These are phyloP conservation scores for Coemansia sp. DNA, from an alignment of 192 early-diverging fungal genomes.

Conservation along the genomic window DNA sequence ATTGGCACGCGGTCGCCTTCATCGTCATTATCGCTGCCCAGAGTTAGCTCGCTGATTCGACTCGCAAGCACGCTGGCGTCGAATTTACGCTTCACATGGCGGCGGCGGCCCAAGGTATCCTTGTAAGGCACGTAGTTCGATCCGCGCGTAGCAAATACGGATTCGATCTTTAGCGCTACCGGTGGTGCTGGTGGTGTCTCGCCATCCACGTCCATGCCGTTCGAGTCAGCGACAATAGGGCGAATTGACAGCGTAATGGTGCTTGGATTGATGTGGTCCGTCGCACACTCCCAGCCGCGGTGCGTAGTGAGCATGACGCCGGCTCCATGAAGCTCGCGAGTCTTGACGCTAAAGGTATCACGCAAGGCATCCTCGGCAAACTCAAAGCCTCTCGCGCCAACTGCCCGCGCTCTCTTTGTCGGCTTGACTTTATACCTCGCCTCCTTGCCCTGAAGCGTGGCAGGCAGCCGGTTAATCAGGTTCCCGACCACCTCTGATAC, in stretches of 20 bases:
- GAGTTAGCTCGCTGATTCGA: conserved; percentile 2
- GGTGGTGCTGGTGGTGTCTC: background rate
- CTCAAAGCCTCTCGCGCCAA: background rate
- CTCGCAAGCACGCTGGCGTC: conserved; percentile 5
- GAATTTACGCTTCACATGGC: conserved; percentile 17
- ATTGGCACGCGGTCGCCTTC: background rate
- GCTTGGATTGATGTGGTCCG: conserved; percentile 22
- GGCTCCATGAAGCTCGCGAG: background rate
- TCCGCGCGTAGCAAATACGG: background rate
- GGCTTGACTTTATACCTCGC: conserved; percentile 3
- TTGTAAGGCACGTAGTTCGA: conserved; percentile 1
- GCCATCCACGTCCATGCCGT: conserved; percentile 9
- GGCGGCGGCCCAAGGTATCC: conserved; percentile 7
- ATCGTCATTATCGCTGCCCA: background rate
- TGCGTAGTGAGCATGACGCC: conserved; percentile 32
- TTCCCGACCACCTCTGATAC: background rate
- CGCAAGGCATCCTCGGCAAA: conserved; percentile 25
- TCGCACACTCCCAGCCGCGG: background rate
- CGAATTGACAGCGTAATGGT: conserved; percentile 8
- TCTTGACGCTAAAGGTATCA: background rate
- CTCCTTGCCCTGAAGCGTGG: conserved; percentile 20
- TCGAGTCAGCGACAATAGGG: background rate
- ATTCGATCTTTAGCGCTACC: background rate
- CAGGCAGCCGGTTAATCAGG: conserved; percentile 12
- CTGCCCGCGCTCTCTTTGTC: background rate